Evolutionary conservation across 2,329 filamentous ascomycete genomes (phyloP).

Genomic region (Colletotrichum abscissum): DNA sequence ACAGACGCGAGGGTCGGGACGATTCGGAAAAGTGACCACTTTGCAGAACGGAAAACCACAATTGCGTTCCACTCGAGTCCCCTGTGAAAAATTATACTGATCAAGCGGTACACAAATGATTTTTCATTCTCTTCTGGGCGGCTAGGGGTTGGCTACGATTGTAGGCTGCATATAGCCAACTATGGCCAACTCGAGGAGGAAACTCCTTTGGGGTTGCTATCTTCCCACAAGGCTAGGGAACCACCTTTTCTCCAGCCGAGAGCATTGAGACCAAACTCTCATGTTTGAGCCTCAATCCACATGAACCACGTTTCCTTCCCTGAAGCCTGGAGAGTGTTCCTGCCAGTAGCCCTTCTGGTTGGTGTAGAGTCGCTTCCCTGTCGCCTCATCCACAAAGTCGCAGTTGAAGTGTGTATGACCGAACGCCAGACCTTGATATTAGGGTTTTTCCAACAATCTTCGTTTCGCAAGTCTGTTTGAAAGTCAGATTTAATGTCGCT

Average conservation of each 20-base stretch:
- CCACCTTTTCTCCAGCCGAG: no score
- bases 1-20: neutral
- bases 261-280: neutral
- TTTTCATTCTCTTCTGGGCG: neutral
- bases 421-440: constrained; percentile 55
- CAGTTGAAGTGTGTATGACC: constrained; percentile 61
- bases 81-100: no score
- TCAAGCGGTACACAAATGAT: no score
- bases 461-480: constrained; percentile 50
- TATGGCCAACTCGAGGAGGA: no score
- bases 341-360: constrained; percentile 52
- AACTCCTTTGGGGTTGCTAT: no score
- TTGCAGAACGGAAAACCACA: neutral
- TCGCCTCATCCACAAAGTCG: constrained; percentile 42
- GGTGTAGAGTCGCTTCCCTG: constrained; percentile 39
- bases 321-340: neutral
- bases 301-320: neutral
- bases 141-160: neutral
- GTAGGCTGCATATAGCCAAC: no score
- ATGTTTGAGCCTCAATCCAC: no score
- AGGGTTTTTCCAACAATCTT: constrained; percentile 50
- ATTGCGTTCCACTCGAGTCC: neutral
- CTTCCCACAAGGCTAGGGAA: neutral
- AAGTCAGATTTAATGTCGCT: constrained; percentile 48
- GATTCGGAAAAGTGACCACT: neutral